These are phyloP conservation scores for Iris pallida DNA, from an alignment of 116 monocot species.

Conservation along the genomic window DNA sequence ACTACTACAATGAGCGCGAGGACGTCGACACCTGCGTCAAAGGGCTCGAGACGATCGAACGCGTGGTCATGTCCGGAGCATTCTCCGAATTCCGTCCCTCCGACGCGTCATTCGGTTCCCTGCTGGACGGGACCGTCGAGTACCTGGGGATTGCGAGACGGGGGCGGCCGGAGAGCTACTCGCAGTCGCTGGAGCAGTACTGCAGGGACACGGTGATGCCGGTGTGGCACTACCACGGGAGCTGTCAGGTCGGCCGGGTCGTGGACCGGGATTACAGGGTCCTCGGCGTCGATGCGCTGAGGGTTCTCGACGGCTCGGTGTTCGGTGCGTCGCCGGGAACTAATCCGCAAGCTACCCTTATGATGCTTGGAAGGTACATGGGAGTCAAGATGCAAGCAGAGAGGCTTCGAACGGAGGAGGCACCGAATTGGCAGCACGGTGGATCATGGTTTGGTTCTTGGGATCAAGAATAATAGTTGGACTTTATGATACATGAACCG, in stretches of 20 bases:
- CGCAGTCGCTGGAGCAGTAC: slow-evolving; percentile 47
- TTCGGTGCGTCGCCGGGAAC: slow-evolving; percentile 58
- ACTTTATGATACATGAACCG: too few relatives aligned
- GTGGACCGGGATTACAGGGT: slow-evolving; percentile 54
- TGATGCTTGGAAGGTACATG: slow-evolving; percentile 71
- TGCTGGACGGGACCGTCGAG: slow-evolving; percentile 32
- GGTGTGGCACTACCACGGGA: slow-evolving; percentile 78
- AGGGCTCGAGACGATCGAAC: slow-evolving; percentile 40
- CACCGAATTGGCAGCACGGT: too few relatives aligned
- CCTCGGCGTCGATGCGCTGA: slow-evolving; percentile 42
- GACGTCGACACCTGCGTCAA: slow-evolving; percentile 52
- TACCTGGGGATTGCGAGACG: slow-evolving; percentile 29
- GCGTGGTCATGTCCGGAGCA: slow-evolving; percentile 33
- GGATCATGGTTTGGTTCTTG: too few relatives aligned
- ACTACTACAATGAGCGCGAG: slow-evolving; percentile 52
- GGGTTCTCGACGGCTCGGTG: slow-evolving; percentile 63
- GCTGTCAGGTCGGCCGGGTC: slow-evolving; percentile 36
- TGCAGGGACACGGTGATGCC: slow-evolving; percentile 62
- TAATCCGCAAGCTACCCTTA: slow-evolving; percentile 71
- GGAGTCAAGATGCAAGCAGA: slow-evolving; percentile 19
- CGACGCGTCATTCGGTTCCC: slow-evolving; percentile 21
- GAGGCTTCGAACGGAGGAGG: background rate
- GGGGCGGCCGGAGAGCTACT: slow-evolving; percentile 36
- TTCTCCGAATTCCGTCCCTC: slow-evolving; percentile 43
- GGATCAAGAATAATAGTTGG: too few relatives aligned